Evolutionary conservation across 495 filamentous ascomycete species (phyloP), one percentile per base, ranked within the genome.

Genomic region (Xeromyces bisporus): DNA sequence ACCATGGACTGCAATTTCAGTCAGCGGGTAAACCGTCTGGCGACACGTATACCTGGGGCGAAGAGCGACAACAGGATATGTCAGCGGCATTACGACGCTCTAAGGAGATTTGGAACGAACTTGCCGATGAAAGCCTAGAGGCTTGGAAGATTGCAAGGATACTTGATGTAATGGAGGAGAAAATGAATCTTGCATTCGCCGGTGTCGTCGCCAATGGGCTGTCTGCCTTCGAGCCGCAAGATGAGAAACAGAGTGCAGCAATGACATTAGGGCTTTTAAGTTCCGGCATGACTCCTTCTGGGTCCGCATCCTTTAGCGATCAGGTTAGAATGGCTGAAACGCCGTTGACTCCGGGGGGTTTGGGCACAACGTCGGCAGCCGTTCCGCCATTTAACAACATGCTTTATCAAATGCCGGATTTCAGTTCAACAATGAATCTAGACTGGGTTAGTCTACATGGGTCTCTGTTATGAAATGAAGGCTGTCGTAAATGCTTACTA

Each of bases 251-350:
- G 38, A 65, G 72, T 23, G 81, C 81, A 3, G 82, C 82, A 2
- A 78, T 87, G 74, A 86, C 77, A 1, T 49, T 91, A 18, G 79
- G 77, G 7, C 75, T 92, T 65, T 60, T 87, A 26, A 75, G 69
- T 33, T 77, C 73, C 7, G 80, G 74, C 2, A 59, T 80, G 55
- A 71, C 71, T 15, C 72, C 77, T 1, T 73, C 71, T 42, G 54
- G 67, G 21, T 38, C 53, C 1, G 60, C 55, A 15, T 50, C 47
- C 5, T 57, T 56, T 15, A 37, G 43, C 12, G 55, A 58, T 34
- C 32, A 42, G 3, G 38, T 51, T 33, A 60, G 55, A 29, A 48
- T 46, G 43, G 35, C 31, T 16, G 58, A 55, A 10, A 40, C 42
- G 26, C 51, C 47, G 21, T 35, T 47, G 42, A 40, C 40, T 33